A percentile compares a stretch with the other conserved stretches of the same genome.
These are phyloP conservation scores for Ophiocordyceps camponoti-rufipedis DNA, from an alignment of 2,329 filamentous ascomycete species.

Conservation along the genomic window DNA sequence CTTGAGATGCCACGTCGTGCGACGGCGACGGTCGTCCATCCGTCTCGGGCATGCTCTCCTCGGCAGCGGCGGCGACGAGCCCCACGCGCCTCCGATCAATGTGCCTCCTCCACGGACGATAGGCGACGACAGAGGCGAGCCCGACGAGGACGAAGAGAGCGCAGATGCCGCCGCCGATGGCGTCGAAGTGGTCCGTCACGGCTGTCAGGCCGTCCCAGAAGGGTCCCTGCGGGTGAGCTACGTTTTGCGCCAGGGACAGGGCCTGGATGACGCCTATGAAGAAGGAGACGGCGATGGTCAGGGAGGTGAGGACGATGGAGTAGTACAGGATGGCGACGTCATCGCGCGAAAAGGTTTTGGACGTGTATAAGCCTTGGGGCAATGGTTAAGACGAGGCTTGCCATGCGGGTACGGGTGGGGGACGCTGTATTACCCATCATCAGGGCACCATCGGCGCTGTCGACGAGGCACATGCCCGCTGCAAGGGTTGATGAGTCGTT, in stretches of 20 bases:
- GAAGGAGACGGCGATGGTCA: slow-evolving; percentile 69
- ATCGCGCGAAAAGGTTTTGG: slow-evolving; percentile 59
- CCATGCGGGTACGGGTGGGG: background rate
- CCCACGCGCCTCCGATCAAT: slow-evolving; percentile 13
- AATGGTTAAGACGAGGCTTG: background rate
- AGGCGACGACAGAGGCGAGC: slow-evolving; percentile 51
- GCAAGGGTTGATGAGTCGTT: background rate
- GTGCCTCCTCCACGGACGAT: slow-evolving; percentile 56
- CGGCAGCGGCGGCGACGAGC: slow-evolving; percentile 1
- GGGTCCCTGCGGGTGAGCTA: slow-evolving; percentile 50
- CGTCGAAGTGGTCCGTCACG: slow-evolving; percentile 65
- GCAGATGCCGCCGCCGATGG: slow-evolving; percentile 75
- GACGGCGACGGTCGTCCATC: background rate
- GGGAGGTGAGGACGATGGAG: slow-evolving; percentile 66
- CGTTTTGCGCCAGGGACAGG: slow-evolving; percentile 58
- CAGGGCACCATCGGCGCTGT: slow-evolving; percentile 80
- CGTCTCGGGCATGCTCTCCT: background rate
- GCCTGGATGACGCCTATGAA: slow-evolving; percentile 79
- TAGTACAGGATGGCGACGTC: slow-evolving; percentile 87
- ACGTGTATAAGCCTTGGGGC: slow-evolving; percentile 48
- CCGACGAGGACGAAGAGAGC: slow-evolving; percentile 69
- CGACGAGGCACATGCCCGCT: slow-evolving; percentile 89
- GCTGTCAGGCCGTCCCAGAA: slow-evolving; percentile 82
- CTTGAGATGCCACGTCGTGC: background rate
- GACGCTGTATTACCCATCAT: slow-evolving; percentile 54